Base-by-base conservation (phyloP, 73 alveolate genomes). In the Paramecium tetraurelia region DNA sequence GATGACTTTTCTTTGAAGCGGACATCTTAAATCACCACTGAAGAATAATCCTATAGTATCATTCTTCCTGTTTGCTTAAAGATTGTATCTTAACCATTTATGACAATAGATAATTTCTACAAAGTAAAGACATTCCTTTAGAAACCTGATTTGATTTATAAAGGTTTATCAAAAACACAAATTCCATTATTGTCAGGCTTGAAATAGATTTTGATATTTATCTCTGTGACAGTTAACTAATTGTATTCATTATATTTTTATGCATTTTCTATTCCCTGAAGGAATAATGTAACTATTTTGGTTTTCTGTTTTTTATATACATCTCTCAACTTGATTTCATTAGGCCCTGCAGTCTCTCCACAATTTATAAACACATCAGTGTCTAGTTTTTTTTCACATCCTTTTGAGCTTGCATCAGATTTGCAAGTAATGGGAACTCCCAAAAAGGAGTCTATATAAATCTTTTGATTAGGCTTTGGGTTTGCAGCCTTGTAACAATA, bases 381-480 rank as follows among this genome's bases (percentile, higher is more conserved):
- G 3, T 53, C 69, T 20, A 53, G 8, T 53, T 53, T 53, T 4
- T 53, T 53, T 53, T 53, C 31, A 18, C 69, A 53, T 68, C 50
- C 50, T 31, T 68, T 53, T 7, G 31, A 53, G 4, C 21, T 53
- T 18, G 7, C 33, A 72, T 72, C 50, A 0, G 6, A 21, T 16
- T 29, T 5, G 46, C 90, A 80, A 11, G 75, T 24, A 41, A 80
- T 80, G 43, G 90, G 90, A 11, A 80, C 70, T 43, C 70, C 70
- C 14, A 48, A 44, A 44, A 12, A 21, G 0, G 90, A 24, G 29
- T 80, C 90, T 9, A 80, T 40, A 22, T 80, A 80, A 14, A 80
- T 22, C 33, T 33, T 38, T 75, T 75, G 1, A 12, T 12, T 41
- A 3, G 14, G 43, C 12, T 16, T 4, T 35, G 21, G 16, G 1